Evolutionary conservation across 495 filamentous ascomycete genomes (phyloP), one percentile per base, ranked within the genome.

Genomic region (Penicillium atrosanguineum): DNA sequence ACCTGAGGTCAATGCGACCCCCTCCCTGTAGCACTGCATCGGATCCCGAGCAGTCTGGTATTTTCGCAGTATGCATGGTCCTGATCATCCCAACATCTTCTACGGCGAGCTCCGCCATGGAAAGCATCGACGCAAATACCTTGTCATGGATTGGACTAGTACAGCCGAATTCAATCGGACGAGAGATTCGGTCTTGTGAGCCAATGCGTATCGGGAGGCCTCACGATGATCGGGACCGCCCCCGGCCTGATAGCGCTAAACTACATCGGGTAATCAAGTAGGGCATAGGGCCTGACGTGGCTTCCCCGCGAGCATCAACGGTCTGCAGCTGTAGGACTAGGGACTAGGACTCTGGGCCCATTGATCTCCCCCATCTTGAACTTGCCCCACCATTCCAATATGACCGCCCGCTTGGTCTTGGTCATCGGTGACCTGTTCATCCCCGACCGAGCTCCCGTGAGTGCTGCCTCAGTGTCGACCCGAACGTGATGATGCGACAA

Each of bases 341-440:
- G n/a, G 50, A 52, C 46, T 67, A 59, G 65, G 60, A 67, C 23
- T 2, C 5, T 23, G 69, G 65, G 56, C 54, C 59, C 55, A 53
- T 69, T 73, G 61, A 62, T 18, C 59, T 52, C 48, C 44, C 40
- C 16, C 19, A 38, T 38, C 28, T 15, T 34, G 29, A 36, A 51
- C 42, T 57, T 41, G 47, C 57, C 42, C 53, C 48, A 31, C 50
- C 52, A 51, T 57, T 53, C 44, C 62, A 75, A 47, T 50, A 92
- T 92, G 88, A 82, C 88, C 61, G 89, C 89, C 61, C 81, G 88
- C 68, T 75, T 93, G 48, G 88, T 96, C 64, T 83, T 98, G 67
- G 90, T 91, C 62, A 90, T 97, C 57, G 93, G 93, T 69, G 94
- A 98, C 77, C 83, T 98, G 48, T 96, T 97, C 81, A 97, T 98